Conservation (phyloP, 139 green algal species). For the Micractinium conductrix region DNA sequence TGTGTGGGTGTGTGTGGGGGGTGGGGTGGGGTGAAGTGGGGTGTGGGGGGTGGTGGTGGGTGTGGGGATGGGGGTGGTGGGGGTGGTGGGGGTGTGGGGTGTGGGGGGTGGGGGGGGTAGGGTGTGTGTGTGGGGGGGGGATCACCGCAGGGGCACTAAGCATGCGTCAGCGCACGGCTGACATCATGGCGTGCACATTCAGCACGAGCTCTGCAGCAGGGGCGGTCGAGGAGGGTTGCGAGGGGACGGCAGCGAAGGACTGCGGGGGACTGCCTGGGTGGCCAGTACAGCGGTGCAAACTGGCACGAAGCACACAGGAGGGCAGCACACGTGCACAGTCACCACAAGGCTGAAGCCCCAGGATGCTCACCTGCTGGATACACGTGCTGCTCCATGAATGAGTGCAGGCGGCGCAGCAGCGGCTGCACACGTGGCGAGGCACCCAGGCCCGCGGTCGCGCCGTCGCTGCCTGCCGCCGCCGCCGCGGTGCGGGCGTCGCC, state of each 20-base stretch:
- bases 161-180: too few species aligned
- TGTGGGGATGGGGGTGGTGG: background rate
- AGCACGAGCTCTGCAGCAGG: background rate
- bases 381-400: constrained; percentile 87
- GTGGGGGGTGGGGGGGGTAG: too few species aligned
- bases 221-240: background rate
- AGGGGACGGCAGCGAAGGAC: too few species aligned
- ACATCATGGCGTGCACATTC: too few species aligned
- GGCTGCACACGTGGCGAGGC: constrained; percentile 49
- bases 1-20: too few species aligned
- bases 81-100: background rate
- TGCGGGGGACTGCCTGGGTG: too few species aligned
- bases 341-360: background rate
- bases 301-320: background rate
- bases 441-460: constrained; percentile 18
- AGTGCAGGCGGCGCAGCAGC: constrained; percentile 58
- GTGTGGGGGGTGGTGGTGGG: background rate
- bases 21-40: too few species aligned
- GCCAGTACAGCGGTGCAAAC: background rate
- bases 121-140: too few species aligned
- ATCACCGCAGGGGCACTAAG: too few species aligned
- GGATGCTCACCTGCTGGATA: constrained; percentile 64
- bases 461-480: background rate
- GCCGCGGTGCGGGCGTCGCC: background rate
- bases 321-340: background rate